Evolutionary conservation across 1,284 basidiomycete genomes (phyloP), one percentile per base, ranked within the genome.

Genomic region (Sporisorium scitamineum): DNA sequence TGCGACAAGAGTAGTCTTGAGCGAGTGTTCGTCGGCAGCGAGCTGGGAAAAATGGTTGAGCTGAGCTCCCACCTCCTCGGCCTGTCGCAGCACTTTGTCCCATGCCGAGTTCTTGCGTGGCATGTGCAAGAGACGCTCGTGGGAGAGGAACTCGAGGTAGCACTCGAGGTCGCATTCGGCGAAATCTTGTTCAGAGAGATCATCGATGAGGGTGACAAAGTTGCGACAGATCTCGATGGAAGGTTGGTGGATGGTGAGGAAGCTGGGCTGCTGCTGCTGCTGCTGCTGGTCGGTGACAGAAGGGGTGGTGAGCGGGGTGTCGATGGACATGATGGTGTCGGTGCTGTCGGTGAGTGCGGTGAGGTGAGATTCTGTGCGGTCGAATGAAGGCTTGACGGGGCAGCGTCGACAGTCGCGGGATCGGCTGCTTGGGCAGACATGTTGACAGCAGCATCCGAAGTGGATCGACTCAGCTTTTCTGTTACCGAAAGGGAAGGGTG

Each of bases 181-280:
- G 41, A 54, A 54, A 24, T 54, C 52, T 6, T 53, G 44, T 16
- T 64, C 63, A 22, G 70, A 51, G 24, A 71, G 9, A n/a, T 65
- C 74, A 8, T 68, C 58, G 24, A 64, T 44, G 14, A 76, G 72
- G 31, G 61, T 65, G 16, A 71, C 14, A n/a, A 57, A 56, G 31
- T 39, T 31, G 22, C 79, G 76, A 1, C 61, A 62, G 5, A 59
- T 29, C 20, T 47, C 42, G 54, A 60, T 71, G 24, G 54, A 76
- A 11, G 56, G 27, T 31, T 63, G 63, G 22, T 78, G 71, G n/a
- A 70, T 42, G 14, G 61, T 54, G 34, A 54, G 52, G 52, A 54
- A 54, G 37, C 52, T 54, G 34, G 22, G 22, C n/a, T 34, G n/a
- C n/a, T n/a, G n/a, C n/a, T n/a, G n/a, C n/a, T n/a, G n/a, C n/a